These are phyloP conservation scores for Lipomyces kockii DNA, from an alignment of 805 yeast species.

Conservation along the genomic window DNA sequence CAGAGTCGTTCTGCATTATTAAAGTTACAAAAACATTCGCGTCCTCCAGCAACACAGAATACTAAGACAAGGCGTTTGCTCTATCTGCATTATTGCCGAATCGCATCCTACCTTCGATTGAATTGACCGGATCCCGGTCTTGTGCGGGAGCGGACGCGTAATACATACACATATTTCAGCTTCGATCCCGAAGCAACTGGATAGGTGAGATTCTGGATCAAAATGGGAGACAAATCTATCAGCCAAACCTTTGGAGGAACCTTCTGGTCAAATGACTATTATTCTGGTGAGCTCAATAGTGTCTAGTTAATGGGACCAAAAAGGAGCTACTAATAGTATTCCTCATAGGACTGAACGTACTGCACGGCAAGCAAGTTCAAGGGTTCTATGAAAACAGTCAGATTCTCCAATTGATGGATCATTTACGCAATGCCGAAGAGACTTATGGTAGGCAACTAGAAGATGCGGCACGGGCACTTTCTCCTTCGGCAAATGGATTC, in stretches of 20 bases:
- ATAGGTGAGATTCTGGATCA: background rate
- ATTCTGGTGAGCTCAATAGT: slow-evolving; percentile 48
- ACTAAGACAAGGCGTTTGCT: no score
- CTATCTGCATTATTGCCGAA: no score
- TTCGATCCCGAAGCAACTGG: background rate
- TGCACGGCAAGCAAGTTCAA: slow-evolving; percentile 48
- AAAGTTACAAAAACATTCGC: no score
- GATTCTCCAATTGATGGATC: slow-evolving; percentile 64
- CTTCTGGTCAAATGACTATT: slow-evolving; percentile 75
- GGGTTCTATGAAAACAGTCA: slow-evolving; percentile 76
- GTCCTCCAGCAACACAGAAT: no score
- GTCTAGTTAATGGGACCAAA: background rate
- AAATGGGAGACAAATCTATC: slow-evolving; percentile 2
- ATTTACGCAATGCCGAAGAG: slow-evolving; percentile 74
- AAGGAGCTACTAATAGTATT: slow-evolving; percentile 30
- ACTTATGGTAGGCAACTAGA: slow-evolving; percentile 63
- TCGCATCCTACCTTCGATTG: background rate
- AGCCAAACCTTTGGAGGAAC: slow-evolving; percentile 63
- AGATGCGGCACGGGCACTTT: slow-evolving; percentile 47
- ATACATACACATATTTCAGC: background rate
- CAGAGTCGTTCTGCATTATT: no score
- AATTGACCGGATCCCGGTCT: background rate
- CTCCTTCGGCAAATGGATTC: slow-evolving; percentile 50
- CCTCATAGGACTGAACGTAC: slow-evolving; percentile 46
- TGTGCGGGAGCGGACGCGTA: background rate